Conservation (phyloP, 2,329 filamentous ascomycete genomes). For the Leptographium lundbergii region DNA sequence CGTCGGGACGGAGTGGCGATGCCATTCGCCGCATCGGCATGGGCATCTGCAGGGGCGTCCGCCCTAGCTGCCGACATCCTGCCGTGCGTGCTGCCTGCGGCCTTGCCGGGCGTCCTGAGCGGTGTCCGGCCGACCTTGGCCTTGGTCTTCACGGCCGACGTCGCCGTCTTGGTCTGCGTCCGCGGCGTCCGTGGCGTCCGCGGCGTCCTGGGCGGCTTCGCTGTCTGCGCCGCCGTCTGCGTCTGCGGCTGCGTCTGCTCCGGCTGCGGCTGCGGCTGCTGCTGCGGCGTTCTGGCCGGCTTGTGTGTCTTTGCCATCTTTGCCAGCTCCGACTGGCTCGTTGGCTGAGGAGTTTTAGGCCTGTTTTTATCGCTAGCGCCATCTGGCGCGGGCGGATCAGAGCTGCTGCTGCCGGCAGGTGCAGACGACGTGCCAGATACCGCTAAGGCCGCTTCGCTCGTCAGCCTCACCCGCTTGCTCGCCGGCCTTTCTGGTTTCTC, state of each 20-base stretch:
- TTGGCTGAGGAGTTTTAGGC: not conserved
- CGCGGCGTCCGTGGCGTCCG: slow-evolving; percentile 5
- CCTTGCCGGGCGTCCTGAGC: not conserved
- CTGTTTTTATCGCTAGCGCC: not conserved
- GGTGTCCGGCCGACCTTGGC: not conserved
- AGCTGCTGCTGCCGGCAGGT: not conserved
- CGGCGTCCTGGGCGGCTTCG: not conserved
- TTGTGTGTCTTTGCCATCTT: slow-evolving; percentile 12
- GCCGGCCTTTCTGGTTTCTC: slow-evolving; percentile 16
- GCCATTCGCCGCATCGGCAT: not conserved
- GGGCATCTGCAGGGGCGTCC: not conserved
- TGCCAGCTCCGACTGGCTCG: not conserved
- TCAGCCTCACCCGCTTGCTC: slow-evolving; percentile 24
- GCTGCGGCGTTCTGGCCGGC: slow-evolving; percentile 2
- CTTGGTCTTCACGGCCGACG: not conserved
- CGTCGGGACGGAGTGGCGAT: not conserved
- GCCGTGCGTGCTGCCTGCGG: slow-evolving; percentile 8
- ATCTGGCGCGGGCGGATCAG: not conserved
- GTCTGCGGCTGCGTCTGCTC: slow-evolving; percentile 6
- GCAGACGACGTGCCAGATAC: not conserved
- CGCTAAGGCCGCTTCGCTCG: not conserved
- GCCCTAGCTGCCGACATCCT: slow-evolving; percentile 7
- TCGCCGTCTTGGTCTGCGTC: not conserved
- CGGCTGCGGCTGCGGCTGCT: not conserved
- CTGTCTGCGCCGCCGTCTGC: not conserved